A percentile compares a stretch with the other conserved stretches of the same genome.
Conservation (phyloP, 1,139 yeast species). For the Magnusiomyces suaveolens region DNA sequence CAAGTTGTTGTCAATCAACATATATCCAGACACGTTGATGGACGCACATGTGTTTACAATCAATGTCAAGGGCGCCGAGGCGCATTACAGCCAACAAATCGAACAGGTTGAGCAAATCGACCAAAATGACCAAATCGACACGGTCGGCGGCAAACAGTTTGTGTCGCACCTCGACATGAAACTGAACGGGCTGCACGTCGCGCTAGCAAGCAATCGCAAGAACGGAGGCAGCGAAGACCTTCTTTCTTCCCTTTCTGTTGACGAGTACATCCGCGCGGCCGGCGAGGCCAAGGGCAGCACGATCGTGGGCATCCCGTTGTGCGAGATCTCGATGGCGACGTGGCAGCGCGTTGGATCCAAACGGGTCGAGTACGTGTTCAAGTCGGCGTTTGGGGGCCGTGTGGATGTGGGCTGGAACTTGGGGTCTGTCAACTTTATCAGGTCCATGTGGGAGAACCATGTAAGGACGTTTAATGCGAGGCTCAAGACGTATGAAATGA, state of each 20-base stretch:
- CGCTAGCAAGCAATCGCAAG: constrained; percentile 49
- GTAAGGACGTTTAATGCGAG: constrained; percentile 46
- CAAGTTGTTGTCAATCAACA: constrained; percentile 47
- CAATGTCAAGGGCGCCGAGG: constrained; percentile 49
- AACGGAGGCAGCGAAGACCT: constrained; percentile 37
- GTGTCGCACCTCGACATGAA: constrained; percentile 29
- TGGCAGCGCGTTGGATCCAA: constrained; percentile 44
- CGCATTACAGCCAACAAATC: constrained; percentile 52
- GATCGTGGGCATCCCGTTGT: constrained; percentile 69
- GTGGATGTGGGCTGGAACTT: constrained; percentile 90
- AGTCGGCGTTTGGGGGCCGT: constrained; percentile 73
- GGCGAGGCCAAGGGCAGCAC: constrained; percentile 64
- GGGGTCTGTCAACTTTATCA: constrained; percentile 81
- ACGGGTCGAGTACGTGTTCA: constrained; percentile 54
- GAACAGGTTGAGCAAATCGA: constrained; percentile 41
- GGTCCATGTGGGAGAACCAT: constrained; percentile 86
- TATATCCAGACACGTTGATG: constrained; percentile 67
- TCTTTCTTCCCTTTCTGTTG: constrained; percentile 40
- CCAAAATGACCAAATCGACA: constrained; percentile 19
- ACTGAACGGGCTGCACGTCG: constrained; percentile 53
- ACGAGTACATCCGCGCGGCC: constrained; percentile 49
- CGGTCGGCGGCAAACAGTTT: constrained; percentile 18
- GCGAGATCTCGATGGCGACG: constrained; percentile 66
- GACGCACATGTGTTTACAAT: constrained; percentile 67
- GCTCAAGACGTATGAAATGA: constrained; percentile 30